Evolutionary conservation across 1,284 basidiomycete species (phyloP).

Genomic region (Cryptococcus depauperatus): DNA sequence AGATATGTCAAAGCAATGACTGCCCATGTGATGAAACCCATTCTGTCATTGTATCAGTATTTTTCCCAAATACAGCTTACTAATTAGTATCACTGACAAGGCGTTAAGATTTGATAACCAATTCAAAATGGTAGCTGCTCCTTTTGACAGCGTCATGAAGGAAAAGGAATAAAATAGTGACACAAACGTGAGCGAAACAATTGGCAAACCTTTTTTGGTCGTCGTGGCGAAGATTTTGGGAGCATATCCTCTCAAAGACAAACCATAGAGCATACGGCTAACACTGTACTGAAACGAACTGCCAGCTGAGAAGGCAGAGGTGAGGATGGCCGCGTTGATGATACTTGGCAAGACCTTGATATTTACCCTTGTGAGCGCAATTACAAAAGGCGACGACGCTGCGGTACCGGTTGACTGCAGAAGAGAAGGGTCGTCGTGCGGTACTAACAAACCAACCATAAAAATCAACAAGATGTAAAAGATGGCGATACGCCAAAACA

Average conservation of each 20-base stretch:
- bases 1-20: too few species aligned
- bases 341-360: constrained; percentile 10
- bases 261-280: constrained; percentile 44
- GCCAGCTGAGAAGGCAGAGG: constrained; percentile 15
- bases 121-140: constrained; percentile 22
- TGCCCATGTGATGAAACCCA: too few species aligned
- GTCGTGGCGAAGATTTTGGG: constrained; percentile 47
- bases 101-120: constrained; percentile 25
- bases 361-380: constrained; percentile 6
- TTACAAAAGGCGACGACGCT: constrained; percentile 9
- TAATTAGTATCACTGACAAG: too few species aligned
- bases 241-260: constrained; percentile 47
- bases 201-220: constrained; percentile 46
- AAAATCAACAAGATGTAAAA: constrained; percentile 25
- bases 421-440: constrained; percentile 50
- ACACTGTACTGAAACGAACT: constrained; percentile 19
- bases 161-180: constrained; percentile 35
- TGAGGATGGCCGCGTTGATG: constrained; percentile 17
- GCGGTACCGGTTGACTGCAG: constrained; percentile 12
- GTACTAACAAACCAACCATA: constrained; percentile 64
- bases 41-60: too few species aligned
- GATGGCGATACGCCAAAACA: constrained; percentile 14
- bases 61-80: too few species aligned
- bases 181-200: constrained; percentile 24
- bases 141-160: constrained; percentile 33